Evolutionary conservation across 257 asterid genomes (phyloP).

Genomic region (Parsonsia alboflavescens): DNA sequence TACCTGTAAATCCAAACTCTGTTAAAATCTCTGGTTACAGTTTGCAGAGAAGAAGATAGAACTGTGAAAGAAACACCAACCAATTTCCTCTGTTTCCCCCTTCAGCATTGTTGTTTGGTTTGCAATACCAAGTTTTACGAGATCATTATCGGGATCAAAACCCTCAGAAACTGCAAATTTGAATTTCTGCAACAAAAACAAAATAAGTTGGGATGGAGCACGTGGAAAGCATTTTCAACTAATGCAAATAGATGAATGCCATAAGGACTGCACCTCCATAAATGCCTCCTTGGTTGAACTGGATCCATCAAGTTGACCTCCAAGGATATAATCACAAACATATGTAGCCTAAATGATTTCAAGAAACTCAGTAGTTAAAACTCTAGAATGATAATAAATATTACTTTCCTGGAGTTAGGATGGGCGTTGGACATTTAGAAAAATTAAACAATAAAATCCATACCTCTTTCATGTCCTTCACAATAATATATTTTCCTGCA

Average conservation of each 20-base stretch:
- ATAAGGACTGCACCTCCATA: conserved; percentile 54
- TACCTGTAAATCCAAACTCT: conserved; percentile 31
- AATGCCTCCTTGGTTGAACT: conserved; percentile 95
- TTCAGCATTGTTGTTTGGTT: conserved; percentile 98
- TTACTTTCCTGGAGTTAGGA: not conserved
- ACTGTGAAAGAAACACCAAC: conserved; percentile 34
- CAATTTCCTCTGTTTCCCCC: conserved; percentile 98
- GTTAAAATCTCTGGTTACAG: conserved; percentile 7
- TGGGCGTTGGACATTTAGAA: not conserved
- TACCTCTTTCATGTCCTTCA: conserved; percentile 93
- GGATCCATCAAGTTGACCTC: conserved; percentile 92
- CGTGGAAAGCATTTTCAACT: not conserved
- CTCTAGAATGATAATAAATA: not conserved
- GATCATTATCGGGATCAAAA: conserved; percentile 85
- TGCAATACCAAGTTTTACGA: conserved; percentile 88
- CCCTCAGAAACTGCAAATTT: conserved; percentile 78
- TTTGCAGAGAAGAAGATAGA: conserved; percentile 10
- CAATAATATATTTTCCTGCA: conserved; percentile 85
- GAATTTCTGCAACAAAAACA: conserved; percentile 64
- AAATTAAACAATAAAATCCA: not conserved
- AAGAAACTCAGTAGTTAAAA: conserved; percentile 5
- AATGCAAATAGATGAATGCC: not conserved
- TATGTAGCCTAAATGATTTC: conserved; percentile 65
- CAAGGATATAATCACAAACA: conserved; percentile 89
- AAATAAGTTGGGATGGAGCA: conserved; percentile 20